Evolutionary conservation across 2,329 filamentous ascomycete species (phyloP).

Genomic region (Zasmidium citrigriseum): DNA sequence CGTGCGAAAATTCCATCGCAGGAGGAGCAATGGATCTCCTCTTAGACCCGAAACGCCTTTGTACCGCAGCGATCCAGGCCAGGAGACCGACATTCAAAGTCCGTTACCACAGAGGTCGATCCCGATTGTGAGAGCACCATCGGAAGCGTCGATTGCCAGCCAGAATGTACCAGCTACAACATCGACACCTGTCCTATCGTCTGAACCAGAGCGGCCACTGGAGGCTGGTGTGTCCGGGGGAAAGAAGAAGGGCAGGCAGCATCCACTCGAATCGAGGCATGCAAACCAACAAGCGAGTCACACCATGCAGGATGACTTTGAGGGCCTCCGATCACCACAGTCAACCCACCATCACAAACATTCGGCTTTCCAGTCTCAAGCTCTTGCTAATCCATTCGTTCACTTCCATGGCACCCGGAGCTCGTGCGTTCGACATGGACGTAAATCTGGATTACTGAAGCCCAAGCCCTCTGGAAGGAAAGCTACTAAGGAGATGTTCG

Average conservation of each 20-base stretch:
- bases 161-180: not conserved
- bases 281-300: not conserved
- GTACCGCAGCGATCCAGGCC: constrained; percentile 22
- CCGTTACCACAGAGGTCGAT: constrained; percentile 24
- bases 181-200: not conserved
- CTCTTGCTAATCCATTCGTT: constrained; percentile 14
- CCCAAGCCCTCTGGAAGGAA: not conserved
- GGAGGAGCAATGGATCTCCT: constrained; percentile 22
- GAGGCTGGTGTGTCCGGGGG: too few species aligned
- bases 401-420: constrained; percentile 28
- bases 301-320: not conserved
- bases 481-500: constrained; percentile 29
- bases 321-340: not conserved
- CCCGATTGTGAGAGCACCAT: constrained; percentile 8
- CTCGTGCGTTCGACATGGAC: constrained; percentile 34
- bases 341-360: not conserved
- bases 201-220: not conserved
- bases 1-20: constrained; percentile 27
- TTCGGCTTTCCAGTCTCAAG: not conserved
- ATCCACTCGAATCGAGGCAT: too few species aligned
- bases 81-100: constrained; percentile 23
- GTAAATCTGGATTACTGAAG: constrained; percentile 17
- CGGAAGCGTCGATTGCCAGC: not conserved
- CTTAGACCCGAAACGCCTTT: constrained; percentile 28
- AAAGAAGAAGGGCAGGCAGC: too few species aligned